These are phyloP conservation scores for Lasiosphaeria ovina DNA, from an alignment of 495 filamentous ascomycete species.

Conservation along the genomic window DNA sequence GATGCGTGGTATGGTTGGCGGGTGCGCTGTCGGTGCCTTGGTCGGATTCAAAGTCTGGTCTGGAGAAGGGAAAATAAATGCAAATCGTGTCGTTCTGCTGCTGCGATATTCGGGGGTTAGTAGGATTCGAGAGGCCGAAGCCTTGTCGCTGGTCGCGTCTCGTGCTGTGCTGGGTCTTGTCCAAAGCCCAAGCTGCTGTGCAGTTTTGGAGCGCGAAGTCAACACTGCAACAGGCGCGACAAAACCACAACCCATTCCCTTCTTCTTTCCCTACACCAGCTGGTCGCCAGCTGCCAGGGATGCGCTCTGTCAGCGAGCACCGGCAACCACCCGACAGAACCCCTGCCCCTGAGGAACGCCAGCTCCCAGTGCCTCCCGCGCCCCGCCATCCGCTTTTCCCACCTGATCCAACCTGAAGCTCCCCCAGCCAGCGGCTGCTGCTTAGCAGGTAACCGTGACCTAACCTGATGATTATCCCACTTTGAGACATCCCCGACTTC, in stretches of 20 bases:
- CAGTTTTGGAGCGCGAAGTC: slow-evolving; percentile 15
- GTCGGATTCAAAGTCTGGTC: too few relatives aligned
- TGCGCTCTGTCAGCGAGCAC: not conserved
- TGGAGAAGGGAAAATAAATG: too few relatives aligned
- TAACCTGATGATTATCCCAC: not conserved
- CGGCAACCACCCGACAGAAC: not conserved
- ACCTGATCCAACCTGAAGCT: not conserved
- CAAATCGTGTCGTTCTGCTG: too few relatives aligned
- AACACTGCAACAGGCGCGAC: slow-evolving; percentile 20
- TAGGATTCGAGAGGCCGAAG: slow-evolving; percentile 21
- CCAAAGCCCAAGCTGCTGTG: not conserved
- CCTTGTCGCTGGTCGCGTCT: slow-evolving; percentile 14
- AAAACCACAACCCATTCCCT: slow-evolving; percentile 6
- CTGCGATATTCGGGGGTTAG: not conserved
- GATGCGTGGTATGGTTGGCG: too few relatives aligned
- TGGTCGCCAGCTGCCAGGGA: not conserved
- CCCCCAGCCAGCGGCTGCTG: not conserved
- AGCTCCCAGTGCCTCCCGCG: not conserved
- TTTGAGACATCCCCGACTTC: not conserved
- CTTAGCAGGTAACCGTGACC: too few relatives aligned
- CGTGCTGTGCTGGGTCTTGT: slow-evolving; percentile 6
- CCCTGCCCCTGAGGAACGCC: not conserved
- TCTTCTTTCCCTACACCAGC: not conserved
- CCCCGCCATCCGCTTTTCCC: slow-evolving; percentile 23
- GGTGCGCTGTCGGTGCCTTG: too few relatives aligned